Evolutionary conservation across 441 rosid genomes (phyloP), one percentile per base, ranked within the genome.

Genomic region (Mallotus repandus): DNA sequence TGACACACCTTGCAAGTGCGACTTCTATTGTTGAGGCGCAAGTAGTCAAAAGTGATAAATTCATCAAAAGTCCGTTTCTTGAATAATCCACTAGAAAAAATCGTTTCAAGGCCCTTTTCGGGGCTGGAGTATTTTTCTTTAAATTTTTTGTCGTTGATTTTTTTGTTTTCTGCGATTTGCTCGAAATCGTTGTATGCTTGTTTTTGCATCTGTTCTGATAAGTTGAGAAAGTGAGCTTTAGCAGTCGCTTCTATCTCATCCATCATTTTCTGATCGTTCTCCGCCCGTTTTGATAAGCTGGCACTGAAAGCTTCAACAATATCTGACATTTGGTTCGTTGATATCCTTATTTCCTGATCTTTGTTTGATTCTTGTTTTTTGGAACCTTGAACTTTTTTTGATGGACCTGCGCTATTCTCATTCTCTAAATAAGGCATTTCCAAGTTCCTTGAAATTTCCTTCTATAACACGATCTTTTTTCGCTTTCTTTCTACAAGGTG

Each of bases 51-150:
- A 4, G 66, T 59, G 55, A 70, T 3, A 11, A 70, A 59, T 12
- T 70, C 74, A 0, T 48, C 74, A 43, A 70, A 70, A 70, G 29
- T 70, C 66, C 25, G 59, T n/a, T n/a, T 58, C 16, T 58, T 25
- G 56, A 46, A 43, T n/a, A n/a, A n/a, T n/a, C n/a, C n/a, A 2
- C 18, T 0, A 10, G 55, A 22, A 22, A 57, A 9, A 45, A 70
- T 70, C 14, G 56, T 46, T 59, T 70, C 46, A 12, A 1, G 16
- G 60, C 8, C 58, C 22, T 43, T 43, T 48, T 18, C n/a, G n/a
- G n/a, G n/a, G n/a, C n/a, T n/a, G n/a, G n/a, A n/a, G n/a, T n/a
- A n/a, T n/a, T n/a, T n/a, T n/a, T n/a, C n/a, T n/a, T n/a, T n/a
- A n/a, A n/a, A 69, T 9, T 69, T 63, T 0, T 69, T 53, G 11